These are phyloP conservation scores for Trichoderma aggressivum DNA, from an alignment of 2,329 filamentous ascomycete species.

Conservation along the genomic window DNA sequence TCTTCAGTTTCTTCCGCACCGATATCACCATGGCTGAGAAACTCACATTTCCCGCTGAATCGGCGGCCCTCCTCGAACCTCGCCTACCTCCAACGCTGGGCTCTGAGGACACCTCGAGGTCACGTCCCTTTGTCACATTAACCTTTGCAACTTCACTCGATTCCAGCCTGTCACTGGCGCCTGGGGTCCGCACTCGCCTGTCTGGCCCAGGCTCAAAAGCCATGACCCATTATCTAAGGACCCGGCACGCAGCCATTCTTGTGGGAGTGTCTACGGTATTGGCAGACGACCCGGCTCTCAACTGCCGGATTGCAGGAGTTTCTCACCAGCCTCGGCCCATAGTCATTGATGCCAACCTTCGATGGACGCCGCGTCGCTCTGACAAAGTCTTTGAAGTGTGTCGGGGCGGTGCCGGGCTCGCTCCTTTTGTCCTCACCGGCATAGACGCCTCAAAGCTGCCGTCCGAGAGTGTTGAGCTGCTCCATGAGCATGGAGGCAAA, in stretches of 20 bases:
- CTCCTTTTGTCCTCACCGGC: conserved; percentile 67
- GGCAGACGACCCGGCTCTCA: conserved; percentile 81
- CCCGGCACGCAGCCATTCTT: conserved; percentile 77
- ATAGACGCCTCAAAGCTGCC: conserved; percentile 40
- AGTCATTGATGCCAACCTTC: conserved; percentile 72
- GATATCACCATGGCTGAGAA: conserved; percentile 31
- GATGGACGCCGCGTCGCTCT: conserved; percentile 62
- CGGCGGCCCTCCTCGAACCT: conserved; percentile 32
- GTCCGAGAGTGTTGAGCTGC: conserved; percentile 38
- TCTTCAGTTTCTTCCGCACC: not conserved
- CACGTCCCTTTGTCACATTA: conserved; percentile 62
- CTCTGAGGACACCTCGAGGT: not conserved
- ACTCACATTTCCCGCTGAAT: conserved; percentile 33
- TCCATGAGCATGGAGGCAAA: conserved; percentile 52
- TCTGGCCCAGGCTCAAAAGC: conserved; percentile 81
- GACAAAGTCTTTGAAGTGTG: conserved; percentile 67
- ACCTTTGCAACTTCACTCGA: conserved; percentile 93
- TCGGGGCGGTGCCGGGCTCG: conserved; percentile 61
- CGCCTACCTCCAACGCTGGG: conserved; percentile 30
- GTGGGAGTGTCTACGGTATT: conserved; percentile 81
- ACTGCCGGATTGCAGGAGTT: conserved; percentile 67
- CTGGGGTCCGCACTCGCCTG: conserved; percentile 75
- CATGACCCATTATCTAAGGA: conserved; percentile 90
- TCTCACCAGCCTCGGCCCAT: conserved; percentile 74
- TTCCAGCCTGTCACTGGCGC: conserved; percentile 69